Conservation (phyloP, 2,329 filamentous ascomycete species). For the Amauroascus niger region DNA sequence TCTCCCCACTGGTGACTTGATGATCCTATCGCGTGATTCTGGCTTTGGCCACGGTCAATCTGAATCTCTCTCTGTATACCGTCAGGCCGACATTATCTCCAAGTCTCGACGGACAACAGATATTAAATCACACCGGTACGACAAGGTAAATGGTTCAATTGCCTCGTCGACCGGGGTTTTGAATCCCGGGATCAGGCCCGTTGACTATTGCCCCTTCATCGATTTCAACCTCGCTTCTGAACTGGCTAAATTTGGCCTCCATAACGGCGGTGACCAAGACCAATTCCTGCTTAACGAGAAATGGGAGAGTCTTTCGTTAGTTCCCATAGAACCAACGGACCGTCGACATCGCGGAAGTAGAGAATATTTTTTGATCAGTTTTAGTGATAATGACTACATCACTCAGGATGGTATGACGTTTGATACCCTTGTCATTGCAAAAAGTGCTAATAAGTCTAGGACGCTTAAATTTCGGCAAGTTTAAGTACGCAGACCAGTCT, state of each 20-base stretch:
- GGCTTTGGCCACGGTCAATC: constrained; percentile 39
- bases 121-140: constrained; percentile 42
- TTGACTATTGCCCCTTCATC: constrained; percentile 55
- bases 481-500: constrained; percentile 47
- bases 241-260: constrained; percentile 55
- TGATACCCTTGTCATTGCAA: neutral
- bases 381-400: constrained; percentile 67
- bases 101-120: constrained; percentile 50
- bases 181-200: constrained; percentile 46
- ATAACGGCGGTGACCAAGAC: constrained; percentile 57
- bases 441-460: constrained; percentile 27
- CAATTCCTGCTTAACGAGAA: constrained; percentile 59
- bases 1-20: constrained; percentile 35
- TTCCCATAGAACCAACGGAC: constrained; percentile 40
- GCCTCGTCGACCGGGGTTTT: constrained; percentile 46
- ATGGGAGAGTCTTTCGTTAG: constrained; percentile 60
- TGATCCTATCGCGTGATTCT: constrained; percentile 3
- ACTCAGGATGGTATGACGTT: constrained; percentile 53
- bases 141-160: constrained; percentile 35
- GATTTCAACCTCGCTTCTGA: constrained; percentile 59
- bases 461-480: constrained; percentile 48
- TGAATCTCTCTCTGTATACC: constrained; percentile 54
- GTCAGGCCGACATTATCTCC: constrained; percentile 61
- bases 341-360: constrained; percentile 31
- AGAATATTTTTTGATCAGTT: constrained; percentile 57